Conservation (phyloP, 148 eudicot species). For the Rhododendron kiyosumense region DNA sequence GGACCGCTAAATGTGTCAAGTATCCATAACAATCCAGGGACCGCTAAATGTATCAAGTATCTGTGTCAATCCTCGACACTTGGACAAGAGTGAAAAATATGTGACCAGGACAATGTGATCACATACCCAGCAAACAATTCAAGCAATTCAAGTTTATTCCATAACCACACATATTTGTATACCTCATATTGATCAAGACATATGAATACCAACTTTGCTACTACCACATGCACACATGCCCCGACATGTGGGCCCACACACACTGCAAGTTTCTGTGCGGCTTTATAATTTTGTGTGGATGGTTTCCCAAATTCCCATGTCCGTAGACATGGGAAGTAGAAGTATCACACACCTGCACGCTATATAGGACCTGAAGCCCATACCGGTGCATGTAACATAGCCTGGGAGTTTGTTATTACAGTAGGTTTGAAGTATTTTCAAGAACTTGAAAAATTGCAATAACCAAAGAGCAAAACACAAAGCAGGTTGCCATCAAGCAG, state of each 20-base stretch:
- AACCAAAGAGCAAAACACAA: background rate
- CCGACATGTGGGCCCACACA: no score
- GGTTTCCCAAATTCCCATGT: background rate
- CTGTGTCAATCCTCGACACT: background rate
- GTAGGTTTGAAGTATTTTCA: background rate
- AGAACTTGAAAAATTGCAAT: background rate
- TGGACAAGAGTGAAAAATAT: background rate
- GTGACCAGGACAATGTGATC: background rate
- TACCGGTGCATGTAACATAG: background rate
- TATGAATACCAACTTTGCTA: no score
- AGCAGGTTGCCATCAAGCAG: background rate
- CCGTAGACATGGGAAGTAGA: background rate
- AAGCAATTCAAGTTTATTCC: background rate
- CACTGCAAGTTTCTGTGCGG: no score
- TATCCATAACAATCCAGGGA: no score
- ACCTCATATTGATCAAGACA: no score
- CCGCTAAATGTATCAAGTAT: no score
- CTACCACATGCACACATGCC: no score
- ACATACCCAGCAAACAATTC: background rate
- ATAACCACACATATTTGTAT: no score
- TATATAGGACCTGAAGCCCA: background rate
- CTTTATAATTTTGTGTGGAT: no score
- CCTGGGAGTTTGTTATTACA: background rate
- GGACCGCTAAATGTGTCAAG: no score
- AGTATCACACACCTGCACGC: background rate